These are phyloP conservation scores for Citrus medica DNA, from an alignment of 345 rosid species.

Conservation along the genomic window DNA sequence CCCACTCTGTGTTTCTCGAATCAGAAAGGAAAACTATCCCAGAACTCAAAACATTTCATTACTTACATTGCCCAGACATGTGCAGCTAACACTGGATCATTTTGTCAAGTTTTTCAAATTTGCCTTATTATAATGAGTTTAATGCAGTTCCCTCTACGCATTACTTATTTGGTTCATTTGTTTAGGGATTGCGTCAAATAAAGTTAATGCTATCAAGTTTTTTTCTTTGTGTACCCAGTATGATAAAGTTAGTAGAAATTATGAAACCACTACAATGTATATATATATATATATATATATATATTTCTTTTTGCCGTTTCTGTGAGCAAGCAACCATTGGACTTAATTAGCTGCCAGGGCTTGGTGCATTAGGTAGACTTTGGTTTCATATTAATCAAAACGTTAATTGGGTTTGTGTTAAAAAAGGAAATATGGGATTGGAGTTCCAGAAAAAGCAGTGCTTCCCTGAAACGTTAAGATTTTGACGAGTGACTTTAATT, in stretches of 20 bases:
- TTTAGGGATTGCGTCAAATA: background rate
- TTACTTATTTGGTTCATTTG: background rate
- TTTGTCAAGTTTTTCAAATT: background rate
- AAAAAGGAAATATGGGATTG: background rate
- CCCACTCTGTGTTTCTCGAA: conserved; percentile 7
- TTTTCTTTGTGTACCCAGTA: background rate
- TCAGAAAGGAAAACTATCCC: conserved; percentile 10
- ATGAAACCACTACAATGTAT: background rate
- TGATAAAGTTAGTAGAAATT: background rate
- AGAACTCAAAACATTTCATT: conserved; percentile 14
- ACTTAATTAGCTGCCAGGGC: background rate
- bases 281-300: too few relatives aligned
- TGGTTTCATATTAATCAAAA: background rate
- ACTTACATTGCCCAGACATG: conserved; percentile 12
- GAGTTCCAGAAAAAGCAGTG: background rate
- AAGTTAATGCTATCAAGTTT: background rate
- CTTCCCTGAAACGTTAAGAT: background rate
- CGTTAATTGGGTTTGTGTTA: background rate
- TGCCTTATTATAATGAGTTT: background rate
- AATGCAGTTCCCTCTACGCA: background rate
- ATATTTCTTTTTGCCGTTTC: too few relatives aligned
- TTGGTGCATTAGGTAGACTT: background rate
- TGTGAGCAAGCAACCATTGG: too few relatives aligned
- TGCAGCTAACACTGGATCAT: background rate
- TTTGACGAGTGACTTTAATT: too few relatives aligned